Conservation (phyloP, 345 rosid genomes). For the Eucalyptus brandiana region DNA sequence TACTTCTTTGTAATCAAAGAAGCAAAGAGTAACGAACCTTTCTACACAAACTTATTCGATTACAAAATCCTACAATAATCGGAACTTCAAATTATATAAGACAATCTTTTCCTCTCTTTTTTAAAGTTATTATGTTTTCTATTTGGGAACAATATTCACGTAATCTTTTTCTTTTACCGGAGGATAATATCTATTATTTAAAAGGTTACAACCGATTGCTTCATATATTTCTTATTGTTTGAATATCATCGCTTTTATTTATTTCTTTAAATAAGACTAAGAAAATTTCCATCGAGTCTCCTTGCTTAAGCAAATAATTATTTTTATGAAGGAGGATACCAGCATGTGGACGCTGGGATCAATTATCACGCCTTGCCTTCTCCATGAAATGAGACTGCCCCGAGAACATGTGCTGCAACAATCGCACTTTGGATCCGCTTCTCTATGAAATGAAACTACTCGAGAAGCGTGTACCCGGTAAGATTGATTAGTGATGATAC, state of each 20-base stretch:
- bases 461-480: too few species aligned
- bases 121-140: background rate
- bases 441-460: too few species aligned
- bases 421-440: constrained; percentile 37
- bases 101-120: background rate
- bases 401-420: constrained; percentile 63
- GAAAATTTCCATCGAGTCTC: background rate
- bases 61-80: background rate
- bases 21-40: background rate
- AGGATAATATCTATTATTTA: too few species aligned
- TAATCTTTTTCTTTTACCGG: background rate
- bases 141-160: too few species aligned
- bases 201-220: too few species aligned
- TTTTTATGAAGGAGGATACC: background rate
- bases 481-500: too few species aligned
- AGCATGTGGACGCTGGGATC: background rate
- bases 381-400: constrained; percentile 29
- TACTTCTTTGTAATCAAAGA: background rate
- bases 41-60: background rate
- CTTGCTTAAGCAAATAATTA: background rate
- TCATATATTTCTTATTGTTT: too few species aligned
- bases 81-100: background rate
- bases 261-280: background rate
- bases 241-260: background rate
- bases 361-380: constrained; percentile 28